phyloP scores from a whole-genome alignment of 2,329 filamentous ascomycete species.

The Coniochaeta ligniaria region DNA sequence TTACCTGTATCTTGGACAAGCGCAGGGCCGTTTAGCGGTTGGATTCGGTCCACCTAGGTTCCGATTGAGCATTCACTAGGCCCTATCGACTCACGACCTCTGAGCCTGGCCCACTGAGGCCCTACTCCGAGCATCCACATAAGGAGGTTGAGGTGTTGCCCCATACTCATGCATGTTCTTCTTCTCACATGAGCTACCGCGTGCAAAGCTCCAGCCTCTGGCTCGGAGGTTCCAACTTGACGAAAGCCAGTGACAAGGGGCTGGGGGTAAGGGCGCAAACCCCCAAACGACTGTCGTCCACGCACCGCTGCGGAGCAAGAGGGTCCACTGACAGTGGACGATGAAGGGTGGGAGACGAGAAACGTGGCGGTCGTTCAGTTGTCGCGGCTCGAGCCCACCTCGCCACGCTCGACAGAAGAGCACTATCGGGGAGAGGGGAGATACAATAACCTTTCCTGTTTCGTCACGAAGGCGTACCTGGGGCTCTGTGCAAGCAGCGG shows the following conservation, averaged over 20 bases:
- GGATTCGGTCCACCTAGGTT: neutral
- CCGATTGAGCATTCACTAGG: neutral
- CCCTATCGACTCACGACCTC: neutral
- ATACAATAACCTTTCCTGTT: neutral
- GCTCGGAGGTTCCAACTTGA: neutral
- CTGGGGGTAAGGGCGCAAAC: neutral
- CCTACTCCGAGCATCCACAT: neutral
- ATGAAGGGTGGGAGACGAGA: neutral
- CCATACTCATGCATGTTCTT: neutral
- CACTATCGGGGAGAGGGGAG: neutral
- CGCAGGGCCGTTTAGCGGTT: neutral
- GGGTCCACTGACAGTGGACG: neutral
- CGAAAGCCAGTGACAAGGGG: neutral
- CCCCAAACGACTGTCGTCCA: neutral
- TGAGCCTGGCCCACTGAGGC: neutral
- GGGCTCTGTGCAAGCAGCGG: neutral
- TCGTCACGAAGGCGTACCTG: neutral
- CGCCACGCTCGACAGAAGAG: neutral
- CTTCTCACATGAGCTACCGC: constrained; percentile 1
- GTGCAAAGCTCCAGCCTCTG: neutral
- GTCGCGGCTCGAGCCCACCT: neutral
- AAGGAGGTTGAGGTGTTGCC: neutral
- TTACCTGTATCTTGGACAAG: neutral
- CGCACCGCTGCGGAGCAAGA: neutral
- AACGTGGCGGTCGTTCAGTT: constrained; percentile 1